Conservation (phyloP, 179 eudicot species). For the Pouteria campechiana region DNA sequence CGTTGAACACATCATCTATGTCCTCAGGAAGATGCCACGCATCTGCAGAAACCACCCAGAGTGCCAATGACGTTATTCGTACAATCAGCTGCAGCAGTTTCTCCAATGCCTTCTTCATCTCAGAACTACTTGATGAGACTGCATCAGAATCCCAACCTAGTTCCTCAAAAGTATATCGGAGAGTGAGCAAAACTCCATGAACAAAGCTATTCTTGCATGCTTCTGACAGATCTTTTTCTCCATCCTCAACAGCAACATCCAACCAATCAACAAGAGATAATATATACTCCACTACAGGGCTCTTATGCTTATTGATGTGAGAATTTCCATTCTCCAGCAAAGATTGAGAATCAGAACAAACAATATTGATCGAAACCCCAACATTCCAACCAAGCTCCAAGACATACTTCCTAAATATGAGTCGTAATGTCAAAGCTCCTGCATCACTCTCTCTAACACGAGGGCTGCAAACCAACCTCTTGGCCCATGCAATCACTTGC, state of each 20-base stretch:
- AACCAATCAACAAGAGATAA: conserved; percentile 84
- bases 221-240: conserved; percentile 79
- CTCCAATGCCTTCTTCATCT: conserved; percentile 51
- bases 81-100: conserved; percentile 69
- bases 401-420: conserved; percentile 77
- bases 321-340: conserved; percentile 19
- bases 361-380: conserved; percentile 35
- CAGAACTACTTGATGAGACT: conserved; percentile 24
- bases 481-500: conserved; percentile 70
- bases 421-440: conserved; percentile 84
- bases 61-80: conserved; percentile 87
- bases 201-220: conserved; percentile 91
- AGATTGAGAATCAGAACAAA: conserved; percentile 19
- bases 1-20: conserved; percentile 70
- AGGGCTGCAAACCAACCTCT: conserved; percentile 80
- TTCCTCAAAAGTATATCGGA: conserved; percentile 93
- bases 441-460: conserved; percentile 99
- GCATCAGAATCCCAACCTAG: conserved; percentile 71
- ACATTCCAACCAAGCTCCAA: conserved; percentile 73
- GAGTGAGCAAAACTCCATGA: conserved; percentile 85
- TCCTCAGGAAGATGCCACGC: conserved; percentile 85
- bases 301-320: conserved; percentile 13
- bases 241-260: conserved; percentile 52
- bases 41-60: conserved; percentile 92
- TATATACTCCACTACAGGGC: conserved; percentile 49